Base-by-base conservation (phyloP, 179 eudicot genomes). In the Patellifolia procumbens region DNA sequence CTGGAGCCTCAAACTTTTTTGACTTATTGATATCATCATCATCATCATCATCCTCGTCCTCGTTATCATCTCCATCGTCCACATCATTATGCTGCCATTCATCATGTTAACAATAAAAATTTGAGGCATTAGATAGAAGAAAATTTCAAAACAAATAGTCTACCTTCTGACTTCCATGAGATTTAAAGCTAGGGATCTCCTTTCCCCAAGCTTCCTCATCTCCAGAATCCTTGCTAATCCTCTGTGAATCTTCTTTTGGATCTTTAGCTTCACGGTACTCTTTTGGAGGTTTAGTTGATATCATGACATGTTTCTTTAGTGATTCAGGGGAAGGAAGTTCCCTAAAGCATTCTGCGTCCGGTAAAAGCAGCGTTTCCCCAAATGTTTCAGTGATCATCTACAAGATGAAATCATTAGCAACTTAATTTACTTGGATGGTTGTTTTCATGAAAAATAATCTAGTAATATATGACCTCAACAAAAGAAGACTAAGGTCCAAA, bases 261-360 rank as follows among this genome's bases (percentile, higher is more conserved):
- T 81, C 85, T 81, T 94, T 86, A 32, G 88, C 87, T 73, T 91
- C 83, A 51, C 79, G 84, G 79, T 92, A 90, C 71, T 91, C 96
- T 79, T 87, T 85, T 13, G 99, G 98, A 74, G 98, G 99, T 74
- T 96, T 96, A 43, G 99, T 96, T 45, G 99, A 96, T 79, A 96
- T 87, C 42, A 96, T 84, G 60, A 93, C 74, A 81, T 78, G 84
- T 67, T 59, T 83, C 83, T 90, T 89, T 66, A 96, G 85, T 46
- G 82, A 77, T 67, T 74, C 90, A 7, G 99, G 99, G 32, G 99
- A 96, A 29, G 98, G 99, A 53, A 96, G 85, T 76, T 88, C 90
- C 78, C 74, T 83, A 35, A 96, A 84, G 80, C 88, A 74, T 63
- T 87, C 93, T 39, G 86, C 42, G 28, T 79, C 88, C 13, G 99